Base-by-base conservation (phyloP, 768 basidiomycete species). In the Boletus vermiculosoides region DNA sequence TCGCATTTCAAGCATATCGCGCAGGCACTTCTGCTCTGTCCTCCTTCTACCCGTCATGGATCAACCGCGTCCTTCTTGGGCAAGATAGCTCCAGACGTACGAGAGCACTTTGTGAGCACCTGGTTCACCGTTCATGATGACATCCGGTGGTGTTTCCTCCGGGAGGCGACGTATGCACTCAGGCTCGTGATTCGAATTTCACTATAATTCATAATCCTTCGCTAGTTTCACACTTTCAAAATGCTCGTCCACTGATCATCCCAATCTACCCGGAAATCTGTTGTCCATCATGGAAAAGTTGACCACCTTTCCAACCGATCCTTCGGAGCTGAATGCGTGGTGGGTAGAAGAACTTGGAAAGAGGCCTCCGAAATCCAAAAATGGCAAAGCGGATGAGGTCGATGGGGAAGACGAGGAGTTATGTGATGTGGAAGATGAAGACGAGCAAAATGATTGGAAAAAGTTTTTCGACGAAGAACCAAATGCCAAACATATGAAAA, bases 61-160 rank as follows among this genome's bases (percentile, higher is more conserved):
- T 67, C 42, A 31, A 50, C 57, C 1, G 56, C 63, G 41, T 42
- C 63, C 18, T 63, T 70, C 40, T 67, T 76, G 25, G 73, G 76
- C 2, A 69, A 73, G 36, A 72, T 86, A 18, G 81, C 86, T 53
- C 52, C 76, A 5, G 87, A 89, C 55, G 83, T 92, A 4, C 73
- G 85, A 25, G 74, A 83, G 42, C 71, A 78, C 12, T 92, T 93
- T 64, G 74, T 85, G 52, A 80, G 81, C 46, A 85, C 80, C 15
- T 94, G 88, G 86, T 80, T 92, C 63, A 85, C 83, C 60, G 83
- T 88, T 13, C 67, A 90, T 67, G 89, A 92, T 64, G 93, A 96
- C 64, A 76, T 95, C 33, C 83, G 93, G 56, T 95, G 90, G 90
- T 91, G 89, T 75, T 94, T 93, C 76, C 79, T 96, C 34, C 81